phyloP scores from a whole-genome alignment of 2,329 filamentous ascomycete genomes.

The Aspergillus sp. region DNA sequence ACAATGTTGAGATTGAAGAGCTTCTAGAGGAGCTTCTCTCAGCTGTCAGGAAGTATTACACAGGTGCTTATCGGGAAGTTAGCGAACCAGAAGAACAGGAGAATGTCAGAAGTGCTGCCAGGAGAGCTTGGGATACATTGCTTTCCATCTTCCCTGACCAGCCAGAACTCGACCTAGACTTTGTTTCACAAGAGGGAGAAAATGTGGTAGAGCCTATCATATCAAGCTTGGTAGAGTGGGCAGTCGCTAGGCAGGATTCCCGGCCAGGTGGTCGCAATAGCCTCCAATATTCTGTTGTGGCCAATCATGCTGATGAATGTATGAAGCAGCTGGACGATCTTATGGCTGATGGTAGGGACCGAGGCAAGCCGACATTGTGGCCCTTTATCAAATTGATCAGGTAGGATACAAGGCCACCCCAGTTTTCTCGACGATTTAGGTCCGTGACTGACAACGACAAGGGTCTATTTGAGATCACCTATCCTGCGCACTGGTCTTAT shows the following conservation, averaged over 20 bases:
- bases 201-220: conserved; percentile 15
- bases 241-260: conserved; percentile 6
- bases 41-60: conserved; percentile 16
- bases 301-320: conserved; percentile 19
- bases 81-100: conserved; percentile 16
- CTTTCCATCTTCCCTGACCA: conserved; percentile 22
- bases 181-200: conserved; percentile 16
- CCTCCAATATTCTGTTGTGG: conserved; percentile 12
- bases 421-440: not conserved
- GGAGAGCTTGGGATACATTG: conserved; percentile 22
- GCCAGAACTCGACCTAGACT: conserved; percentile 15
- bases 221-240: conserved; percentile 14
- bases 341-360: conserved; percentile 10
- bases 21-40: conserved; percentile 23
- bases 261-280: conserved; percentile 21
- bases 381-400: conserved; percentile 29
- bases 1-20: conserved; percentile 19
- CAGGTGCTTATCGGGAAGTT: conserved; percentile 12
- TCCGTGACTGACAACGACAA: not conserved
- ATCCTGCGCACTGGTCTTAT: conserved; percentile 27
- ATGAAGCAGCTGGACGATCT: conserved; percentile 23
- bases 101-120: conserved; percentile 6
- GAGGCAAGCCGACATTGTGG: conserved; percentile 19
- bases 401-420: conserved; percentile 1
- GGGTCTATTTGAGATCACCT: conserved; percentile 27